Percentiles rank a stretch among this genome's conserved stretches.
These are phyloP conservation scores for Erodium trifolium DNA, from an alignment of 441 rosid genomes.

Conservation along the genomic window DNA sequence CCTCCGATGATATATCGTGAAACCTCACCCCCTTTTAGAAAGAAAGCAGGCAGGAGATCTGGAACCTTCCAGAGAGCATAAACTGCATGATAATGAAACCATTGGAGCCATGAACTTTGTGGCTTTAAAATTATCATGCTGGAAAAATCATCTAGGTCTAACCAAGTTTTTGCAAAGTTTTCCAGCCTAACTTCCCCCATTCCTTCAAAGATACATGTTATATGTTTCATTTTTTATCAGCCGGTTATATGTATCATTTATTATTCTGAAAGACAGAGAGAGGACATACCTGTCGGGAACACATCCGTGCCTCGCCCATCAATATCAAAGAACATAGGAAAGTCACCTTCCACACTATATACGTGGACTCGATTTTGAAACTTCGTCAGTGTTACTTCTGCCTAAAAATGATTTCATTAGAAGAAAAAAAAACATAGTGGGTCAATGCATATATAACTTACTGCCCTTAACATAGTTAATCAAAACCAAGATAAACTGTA, in stretches of 20 bases:
- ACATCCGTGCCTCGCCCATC: slow-evolving; percentile 84
- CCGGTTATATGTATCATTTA: too few relatives aligned
- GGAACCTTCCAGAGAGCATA: slow-evolving; percentile 90
- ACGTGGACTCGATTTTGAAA: slow-evolving; percentile 74
- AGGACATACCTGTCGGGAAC: slow-evolving; percentile 61
- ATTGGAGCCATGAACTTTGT: slow-evolving; percentile 10
- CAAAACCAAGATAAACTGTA: neutral
- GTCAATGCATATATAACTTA: neutral
- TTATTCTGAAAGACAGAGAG: neutral
- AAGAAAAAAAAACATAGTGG: neutral
- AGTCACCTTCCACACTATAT: slow-evolving; percentile 67
- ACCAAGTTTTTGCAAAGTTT: neutral
- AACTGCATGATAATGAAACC: slow-evolving; percentile 38
- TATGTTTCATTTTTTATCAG: neutral
- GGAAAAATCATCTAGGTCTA: neutral
- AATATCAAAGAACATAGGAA: slow-evolving; percentile 74
- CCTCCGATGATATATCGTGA: slow-evolving; percentile 83
- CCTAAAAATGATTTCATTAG: slow-evolving; percentile 34
- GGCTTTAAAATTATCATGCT: neutral
- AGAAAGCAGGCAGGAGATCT: slow-evolving; percentile 67
- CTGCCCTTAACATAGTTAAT: neutral
- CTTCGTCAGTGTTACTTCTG: slow-evolving; percentile 71
- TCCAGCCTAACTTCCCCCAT: neutral
- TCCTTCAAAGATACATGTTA: neutral
- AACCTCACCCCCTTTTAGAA: slow-evolving; percentile 86